Evolutionary conservation across 352 stramenopile species (phyloP).

Genomic region (Pythium periplocum): DNA sequence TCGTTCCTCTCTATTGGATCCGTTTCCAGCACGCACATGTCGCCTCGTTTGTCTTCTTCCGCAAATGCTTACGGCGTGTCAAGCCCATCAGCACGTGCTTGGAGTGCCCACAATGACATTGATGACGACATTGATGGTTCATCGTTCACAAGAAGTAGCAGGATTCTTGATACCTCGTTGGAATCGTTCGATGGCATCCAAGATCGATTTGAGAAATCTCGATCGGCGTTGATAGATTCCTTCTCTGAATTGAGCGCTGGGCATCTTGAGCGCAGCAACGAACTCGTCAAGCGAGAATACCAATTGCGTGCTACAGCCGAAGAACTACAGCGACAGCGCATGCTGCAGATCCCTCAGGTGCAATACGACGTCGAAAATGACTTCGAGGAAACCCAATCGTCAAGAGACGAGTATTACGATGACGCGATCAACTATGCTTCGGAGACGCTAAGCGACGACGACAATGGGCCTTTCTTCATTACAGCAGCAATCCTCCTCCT

Average conservation of each 20-base stretch:
- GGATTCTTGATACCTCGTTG: neutral
- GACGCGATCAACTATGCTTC: conserved; percentile 27
- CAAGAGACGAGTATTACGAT: conserved; percentile 21
- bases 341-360: conserved; percentile 16
- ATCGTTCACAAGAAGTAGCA: neutral
- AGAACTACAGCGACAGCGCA: conserved; percentile 19
- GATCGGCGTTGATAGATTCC: conserved; percentile 12
- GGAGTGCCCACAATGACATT: no score
- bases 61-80: no score
- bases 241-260: conserved; percentile 19
- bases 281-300: conserved; percentile 17
- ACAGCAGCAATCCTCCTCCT: conserved; percentile 18
- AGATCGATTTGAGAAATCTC: conserved; percentile 10
- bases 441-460: conserved; percentile 13
- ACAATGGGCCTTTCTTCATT: conserved; percentile 11
- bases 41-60: no score
- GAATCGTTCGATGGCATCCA: conserved; percentile 18
- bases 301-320: conserved; percentile 12
- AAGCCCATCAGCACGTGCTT: no score
- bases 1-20: no score
- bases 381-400: conserved; percentile 9
- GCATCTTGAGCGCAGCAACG: conserved; percentile 16
- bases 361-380: conserved; percentile 11
- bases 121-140: no score
- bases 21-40: no score